Evolutionary conservation across 2,329 filamentous ascomycete species (phyloP), one percentile per base, ranked within the genome.

Genomic region (Ceratocystis lukuohia): DNA sequence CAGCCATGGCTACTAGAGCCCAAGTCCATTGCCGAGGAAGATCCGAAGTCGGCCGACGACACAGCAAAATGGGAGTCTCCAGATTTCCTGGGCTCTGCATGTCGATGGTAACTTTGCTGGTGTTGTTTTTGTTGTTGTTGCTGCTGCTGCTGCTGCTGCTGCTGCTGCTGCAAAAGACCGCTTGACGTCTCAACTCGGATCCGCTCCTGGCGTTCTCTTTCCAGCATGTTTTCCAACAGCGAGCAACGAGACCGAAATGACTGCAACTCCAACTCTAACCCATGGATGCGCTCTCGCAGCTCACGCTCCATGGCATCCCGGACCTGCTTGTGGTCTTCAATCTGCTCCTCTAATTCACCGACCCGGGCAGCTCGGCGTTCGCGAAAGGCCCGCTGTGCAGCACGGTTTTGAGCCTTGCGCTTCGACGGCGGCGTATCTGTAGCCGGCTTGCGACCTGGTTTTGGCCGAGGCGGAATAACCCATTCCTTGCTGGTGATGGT

Each of bases 381-480:
- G 44, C 93, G 84, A 76, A 97, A 97, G 0, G 89, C 90, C 67
- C 93, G 82, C 77, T 97, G 93, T 2, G 93, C 93, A 61, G 90
- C 89, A 68, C 94, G 84, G 75, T 97, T 97, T 77, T 97, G 94
- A 1, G 90, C 89, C 79, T 96, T 95, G 70, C 94, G 85, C 78
- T 96, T 96, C 56, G 91, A 96, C 1, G 89, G 89, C 15, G 92
- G 91, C 64, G 92, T 95, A 73, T 96, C 92, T 45, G 90, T 95
- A 61, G 91, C 90, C 2, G 93, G 92, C 80, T 97, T 97, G 71
- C 93, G 86, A 62, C 93, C 93, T 25, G 94, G 93, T 80, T 92
- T 93, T 61, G 89, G 89, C 68, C 89, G 83, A 33, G 89, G 89
- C 28, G 89, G 89, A 57, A 94, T 86, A 28, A 93, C 82, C 89